Conservation (phyloP, 2,329 filamentous ascomycete genomes). For the Fusarium azukiicola region DNA sequence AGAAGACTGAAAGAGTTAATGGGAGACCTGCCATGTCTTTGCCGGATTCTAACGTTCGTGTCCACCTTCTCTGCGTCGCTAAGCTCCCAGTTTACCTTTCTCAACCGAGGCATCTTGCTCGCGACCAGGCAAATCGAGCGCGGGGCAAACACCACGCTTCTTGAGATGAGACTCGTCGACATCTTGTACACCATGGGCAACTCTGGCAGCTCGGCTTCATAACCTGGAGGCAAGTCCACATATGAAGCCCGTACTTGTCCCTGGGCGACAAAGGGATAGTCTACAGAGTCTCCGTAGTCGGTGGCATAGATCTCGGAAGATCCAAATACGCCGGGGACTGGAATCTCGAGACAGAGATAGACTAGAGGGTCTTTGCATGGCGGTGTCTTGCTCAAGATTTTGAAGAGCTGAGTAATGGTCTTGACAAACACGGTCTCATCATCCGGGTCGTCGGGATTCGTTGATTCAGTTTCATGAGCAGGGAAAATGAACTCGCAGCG, state of each 20-base stretch:
- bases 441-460: not conserved
- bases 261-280: not conserved
- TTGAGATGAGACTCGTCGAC: not conserved
- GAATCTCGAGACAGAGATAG: not conserved
- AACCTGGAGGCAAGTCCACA: not conserved
- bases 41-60: not conserved
- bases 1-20: accelerated
- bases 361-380: not conserved
- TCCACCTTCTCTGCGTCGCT: slow-evolving; percentile 20
- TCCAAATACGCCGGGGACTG: not conserved
- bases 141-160: slow-evolving; percentile 10
- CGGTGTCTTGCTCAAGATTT: not conserved
- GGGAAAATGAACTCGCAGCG: slow-evolving; percentile 4
- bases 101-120: slow-evolving; percentile 25
- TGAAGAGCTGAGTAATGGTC: not conserved
- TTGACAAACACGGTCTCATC: not conserved
- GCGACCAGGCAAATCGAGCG: slow-evolving; percentile 20
- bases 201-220: not conserved
- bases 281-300: not conserved
- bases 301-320: not conserved
- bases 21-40: slow-evolving; percentile 7
- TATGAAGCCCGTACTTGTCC: not conserved
- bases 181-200: not conserved
- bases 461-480: not conserved
- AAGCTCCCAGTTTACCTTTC: not conserved